phyloP scores from a whole-genome alignment of 2,329 filamentous ascomycete genomes.

The Beauveria sp. region DNA sequence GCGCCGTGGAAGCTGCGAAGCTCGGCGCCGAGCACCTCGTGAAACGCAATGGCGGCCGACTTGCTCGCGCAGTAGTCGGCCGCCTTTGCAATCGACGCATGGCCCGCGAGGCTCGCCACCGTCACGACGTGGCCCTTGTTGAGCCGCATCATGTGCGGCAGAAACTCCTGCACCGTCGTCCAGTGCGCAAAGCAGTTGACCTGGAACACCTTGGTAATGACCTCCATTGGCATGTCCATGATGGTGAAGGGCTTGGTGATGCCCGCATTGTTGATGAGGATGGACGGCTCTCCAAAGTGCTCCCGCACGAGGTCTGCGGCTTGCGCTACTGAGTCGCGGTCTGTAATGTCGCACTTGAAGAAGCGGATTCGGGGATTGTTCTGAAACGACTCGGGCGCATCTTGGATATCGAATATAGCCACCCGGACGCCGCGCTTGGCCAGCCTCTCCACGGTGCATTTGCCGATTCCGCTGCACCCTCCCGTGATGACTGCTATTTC shows the following conservation, averaged over 20 bases:
- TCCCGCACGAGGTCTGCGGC: constrained; percentile 31
- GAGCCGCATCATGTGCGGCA: constrained; percentile 52
- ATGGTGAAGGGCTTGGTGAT: constrained; percentile 52
- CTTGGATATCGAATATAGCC: constrained; percentile 56
- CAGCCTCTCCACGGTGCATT: constrained; percentile 26
- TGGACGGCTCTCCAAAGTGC: constrained; percentile 52
- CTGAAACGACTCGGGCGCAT: constrained; percentile 19
- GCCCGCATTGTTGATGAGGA: constrained; percentile 67
- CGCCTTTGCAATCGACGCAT: constrained; percentile 49
- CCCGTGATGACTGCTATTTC: constrained; percentile 39
- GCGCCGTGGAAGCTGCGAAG: constrained; percentile 52
- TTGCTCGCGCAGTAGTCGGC: constrained; percentile 61
- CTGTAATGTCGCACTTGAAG: constrained; percentile 33
- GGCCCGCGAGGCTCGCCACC: constrained; percentile 58
- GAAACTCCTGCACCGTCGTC: constrained; percentile 55
- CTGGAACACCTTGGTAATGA: constrained; percentile 56
- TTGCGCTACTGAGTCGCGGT: constrained; percentile 34
- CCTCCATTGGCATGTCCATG: constrained; percentile 45
- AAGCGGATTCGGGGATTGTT: constrained; percentile 18
- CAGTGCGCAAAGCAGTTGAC: constrained; percentile 62
- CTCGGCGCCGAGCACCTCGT: constrained; percentile 54
- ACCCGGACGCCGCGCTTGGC: constrained; percentile 47
- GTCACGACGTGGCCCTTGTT: constrained; percentile 69
- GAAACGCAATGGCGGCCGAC: constrained; percentile 56
- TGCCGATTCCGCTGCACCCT: constrained; percentile 35